Base-by-base conservation (phyloP, 192 early-diverging fungal genomes). In the Dispira parvispora region DNA sequence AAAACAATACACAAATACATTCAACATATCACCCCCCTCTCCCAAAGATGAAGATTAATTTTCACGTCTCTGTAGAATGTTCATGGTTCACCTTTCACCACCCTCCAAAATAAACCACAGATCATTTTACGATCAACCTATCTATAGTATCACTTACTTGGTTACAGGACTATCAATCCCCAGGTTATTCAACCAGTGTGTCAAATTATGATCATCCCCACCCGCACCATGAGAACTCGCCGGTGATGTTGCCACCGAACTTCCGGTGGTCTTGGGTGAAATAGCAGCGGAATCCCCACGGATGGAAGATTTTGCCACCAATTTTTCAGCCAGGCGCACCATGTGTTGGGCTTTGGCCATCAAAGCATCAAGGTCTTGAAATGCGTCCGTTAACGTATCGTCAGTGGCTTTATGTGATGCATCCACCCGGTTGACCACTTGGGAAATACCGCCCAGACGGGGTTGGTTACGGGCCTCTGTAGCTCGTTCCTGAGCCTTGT, bases 161-260 rank as follows among this genome's bases (percentile, higher is more conserved):
- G 96, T 98, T 5, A 96, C 90, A 25, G 93, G 93, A 58, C 80
- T 88, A 14, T 84, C 71, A 18, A 98, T 91, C 43, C 96, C 96
- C 46, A 98, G 81, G 62, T 91, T 87, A n/a, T 89, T 68, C 28
- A 96, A 69, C 63, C 90, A 88, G 14, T 69, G 68, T 52, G 67
- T 54, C 54, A 78, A 73, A 45, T 71, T 71, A 45, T 67, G 57
- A 12, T 52, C 66, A 12, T 66, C 69, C 20, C 47, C 62, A 1
- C 64, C 68, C 27, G 50, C 68, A 54, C 69, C 74, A 45, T 68
- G 67, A 6, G 32, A 38, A 38, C 32, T 38, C 32, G 32, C 32
- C 32, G 32, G 32, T 6, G 32, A 38, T 38, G 32, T 6, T 6
- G 6, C 32, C 32, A 38, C 32, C 32, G 32, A 38, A 38, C 32